Conservation (phyloP, 2,329 filamentous ascomycete species). For the Trichoderma sp. region DNA sequence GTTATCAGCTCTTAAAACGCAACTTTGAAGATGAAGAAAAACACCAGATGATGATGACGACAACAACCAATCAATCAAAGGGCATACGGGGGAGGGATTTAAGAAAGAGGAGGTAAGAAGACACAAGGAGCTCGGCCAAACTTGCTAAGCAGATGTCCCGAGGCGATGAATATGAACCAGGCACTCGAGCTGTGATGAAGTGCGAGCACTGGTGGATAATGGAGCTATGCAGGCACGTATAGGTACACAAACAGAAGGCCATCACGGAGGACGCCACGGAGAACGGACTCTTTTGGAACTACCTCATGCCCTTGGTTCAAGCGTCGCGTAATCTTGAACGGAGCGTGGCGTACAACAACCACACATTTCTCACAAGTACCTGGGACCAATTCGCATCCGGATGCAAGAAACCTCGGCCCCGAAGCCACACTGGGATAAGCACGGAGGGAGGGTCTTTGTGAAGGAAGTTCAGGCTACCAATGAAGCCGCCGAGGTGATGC, state of each 20-base stretch:
- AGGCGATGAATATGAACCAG: not conserved
- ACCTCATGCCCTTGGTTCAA: not conserved
- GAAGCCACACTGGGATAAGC: not conserved
- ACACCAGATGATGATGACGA: not conserved
- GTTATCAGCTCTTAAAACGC: not conserved
- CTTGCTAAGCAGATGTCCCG: not conserved
- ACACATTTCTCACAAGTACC: not conserved
- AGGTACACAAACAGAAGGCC: not conserved
- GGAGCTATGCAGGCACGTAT: constrained; percentile 5
- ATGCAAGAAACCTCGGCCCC: constrained; percentile 6
- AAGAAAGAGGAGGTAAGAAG: not conserved
- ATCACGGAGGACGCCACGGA: not conserved
- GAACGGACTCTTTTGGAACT: not conserved
- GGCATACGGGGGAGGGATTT: not conserved
- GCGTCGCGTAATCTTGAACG: not conserved
- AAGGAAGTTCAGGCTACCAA: not conserved
- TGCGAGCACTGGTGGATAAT: not conserved
- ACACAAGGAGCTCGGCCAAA: not conserved
- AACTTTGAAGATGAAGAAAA: not conserved
- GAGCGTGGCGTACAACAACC: not conserved
- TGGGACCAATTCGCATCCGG: not conserved
- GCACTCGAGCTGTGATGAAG: not conserved
- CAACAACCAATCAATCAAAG: not conserved
- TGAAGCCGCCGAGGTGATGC: not conserved
- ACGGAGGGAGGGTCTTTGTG: not conserved